Conservation (phyloP, 1,284 basidiomycete species). For the Marasmius tenuissimus region DNA sequence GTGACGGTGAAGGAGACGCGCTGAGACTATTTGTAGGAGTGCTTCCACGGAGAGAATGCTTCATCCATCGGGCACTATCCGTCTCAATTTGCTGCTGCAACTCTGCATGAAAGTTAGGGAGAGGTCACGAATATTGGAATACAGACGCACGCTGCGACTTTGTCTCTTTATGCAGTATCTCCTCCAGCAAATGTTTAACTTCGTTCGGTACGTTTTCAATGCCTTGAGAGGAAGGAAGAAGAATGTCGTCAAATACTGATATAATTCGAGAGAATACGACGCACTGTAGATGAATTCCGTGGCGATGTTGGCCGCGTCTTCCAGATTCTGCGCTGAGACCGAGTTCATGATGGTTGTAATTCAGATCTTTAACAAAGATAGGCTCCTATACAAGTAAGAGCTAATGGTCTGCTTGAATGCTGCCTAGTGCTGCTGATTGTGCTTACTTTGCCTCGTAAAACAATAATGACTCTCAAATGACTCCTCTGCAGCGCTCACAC, state of each 20-base stretch:
- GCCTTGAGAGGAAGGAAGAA: constrained; percentile 37
- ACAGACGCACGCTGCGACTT: constrained; percentile 45
- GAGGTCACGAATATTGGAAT: neutral
- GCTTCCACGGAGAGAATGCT: constrained; percentile 41
- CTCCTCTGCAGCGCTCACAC: no score
- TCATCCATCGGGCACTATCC: constrained; percentile 53
- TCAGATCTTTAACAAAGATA: neutral
- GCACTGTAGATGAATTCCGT: constrained; percentile 70
- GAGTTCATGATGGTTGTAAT: constrained; percentile 4
- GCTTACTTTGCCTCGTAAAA: no score
- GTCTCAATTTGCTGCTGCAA: constrained; percentile 54
- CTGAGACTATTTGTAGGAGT: constrained; percentile 19
- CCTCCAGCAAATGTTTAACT: constrained; percentile 68
- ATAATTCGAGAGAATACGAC: constrained; percentile 23
- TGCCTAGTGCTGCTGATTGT: no score
- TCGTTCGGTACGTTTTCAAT: constrained; percentile 78
- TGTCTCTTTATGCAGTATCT: constrained; percentile 64
- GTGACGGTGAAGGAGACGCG: constrained; percentile 26
- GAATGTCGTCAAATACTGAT: neutral
- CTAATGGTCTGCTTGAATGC: neutral
- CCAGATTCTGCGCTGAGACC: constrained; percentile 25
- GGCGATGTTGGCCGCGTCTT: constrained; percentile 58
- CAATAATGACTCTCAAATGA: no score
- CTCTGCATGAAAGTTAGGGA: constrained; percentile 32
- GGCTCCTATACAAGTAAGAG: neutral